Conservation (phyloP, 805 yeast species). For the Starmerella kuoi region DNA sequence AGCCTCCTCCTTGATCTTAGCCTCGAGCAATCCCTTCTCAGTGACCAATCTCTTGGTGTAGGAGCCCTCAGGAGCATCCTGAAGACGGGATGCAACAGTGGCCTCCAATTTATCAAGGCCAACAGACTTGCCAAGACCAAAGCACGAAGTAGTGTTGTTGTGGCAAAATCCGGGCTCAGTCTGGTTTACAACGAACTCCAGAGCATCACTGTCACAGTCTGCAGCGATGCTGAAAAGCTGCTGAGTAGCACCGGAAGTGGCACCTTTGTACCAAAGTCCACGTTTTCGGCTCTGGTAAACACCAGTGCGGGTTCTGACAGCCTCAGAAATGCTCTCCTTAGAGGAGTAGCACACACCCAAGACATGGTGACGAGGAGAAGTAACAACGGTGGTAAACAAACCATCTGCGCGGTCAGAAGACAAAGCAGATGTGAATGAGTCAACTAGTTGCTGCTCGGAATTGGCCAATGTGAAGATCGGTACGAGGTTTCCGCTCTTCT, state of each 20-base stretch:
- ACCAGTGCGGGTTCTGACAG: slow-evolving; percentile 70
- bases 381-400: slow-evolving; percentile 71
- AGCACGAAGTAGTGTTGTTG: slow-evolving; percentile 68
- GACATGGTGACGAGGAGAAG: slow-evolving; percentile 53
- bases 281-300: slow-evolving; percentile 84
- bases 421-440: slow-evolving; percentile 8
- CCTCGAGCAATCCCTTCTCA: slow-evolving; percentile 62
- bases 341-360: slow-evolving; percentile 90
- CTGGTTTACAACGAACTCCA: slow-evolving; percentile 78
- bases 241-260: slow-evolving; percentile 93
- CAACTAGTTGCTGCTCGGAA: slow-evolving; percentile 9
- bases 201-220: slow-evolving; percentile 89
- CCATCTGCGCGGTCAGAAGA: slow-evolving; percentile 69
- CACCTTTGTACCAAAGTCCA: slow-evolving; percentile 93
- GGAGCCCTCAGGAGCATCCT: slow-evolving; percentile 79
- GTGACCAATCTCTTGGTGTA: slow-evolving; percentile 79
- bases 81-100: slow-evolving; percentile 49
- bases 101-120: slow-evolving; percentile 62
- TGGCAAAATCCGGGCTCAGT: slow-evolving; percentile 88
- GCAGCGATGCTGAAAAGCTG: slow-evolving; percentile 48
- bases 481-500: slow-evolving; percentile 16
- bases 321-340: slow-evolving; percentile 62
- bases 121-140: slow-evolving; percentile 41
- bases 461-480: slow-evolving; percentile 18
- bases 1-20: slow-evolving; percentile 87